Base-by-base conservation (phyloP, 345 rosid species). In the Gossypium stocksii region DNA sequence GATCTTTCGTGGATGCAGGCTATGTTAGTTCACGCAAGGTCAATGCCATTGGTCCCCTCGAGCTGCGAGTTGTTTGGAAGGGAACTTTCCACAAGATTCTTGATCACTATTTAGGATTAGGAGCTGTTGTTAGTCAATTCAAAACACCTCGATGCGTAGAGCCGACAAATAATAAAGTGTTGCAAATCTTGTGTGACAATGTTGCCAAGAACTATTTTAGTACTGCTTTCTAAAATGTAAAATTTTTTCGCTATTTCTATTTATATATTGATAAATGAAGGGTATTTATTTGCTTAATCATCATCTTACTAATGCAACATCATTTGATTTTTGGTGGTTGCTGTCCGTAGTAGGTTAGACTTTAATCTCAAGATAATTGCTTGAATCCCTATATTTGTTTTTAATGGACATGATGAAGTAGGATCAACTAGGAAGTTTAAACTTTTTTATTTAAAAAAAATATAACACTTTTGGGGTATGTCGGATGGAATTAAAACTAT, bases 101-200 rank as follows among this genome's bases (percentile, higher is more conserved):
- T 49, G 90, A 93, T 52, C 94, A 93, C 84, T 88, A 83, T 83
- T 67, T 93, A 4, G 88, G 88, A 17, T 78, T 90, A 38, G 99
- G 99, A 44, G 77, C 88, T 12, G 91, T 87, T 7, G 87, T 85
- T 66, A 94, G 89, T 80, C 99, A 95, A 86, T 93, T 87, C 75
- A 95, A 95, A 79, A 90, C 91, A 7, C 98, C 99, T 0, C 78
- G 98, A 61, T 93, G 91, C 49, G 86, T 95, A 1, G 93, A 88
- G 44, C 80, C 88, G 7, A n/a, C 57, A n/a, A 90, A 95, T 72
- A 79, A 29, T 14, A 60, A 57, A 27, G 94, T 95, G 71, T 65
- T 88, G 53, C 88, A 84, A 74, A 91, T 95, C 74, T 74, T 95
- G 61, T 77, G 80, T 73, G 76, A 20, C 27, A 93, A 89, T 79